Conservation (phyloP, 495 filamentous ascomycete species). For the Evernia prunastri region DNA sequence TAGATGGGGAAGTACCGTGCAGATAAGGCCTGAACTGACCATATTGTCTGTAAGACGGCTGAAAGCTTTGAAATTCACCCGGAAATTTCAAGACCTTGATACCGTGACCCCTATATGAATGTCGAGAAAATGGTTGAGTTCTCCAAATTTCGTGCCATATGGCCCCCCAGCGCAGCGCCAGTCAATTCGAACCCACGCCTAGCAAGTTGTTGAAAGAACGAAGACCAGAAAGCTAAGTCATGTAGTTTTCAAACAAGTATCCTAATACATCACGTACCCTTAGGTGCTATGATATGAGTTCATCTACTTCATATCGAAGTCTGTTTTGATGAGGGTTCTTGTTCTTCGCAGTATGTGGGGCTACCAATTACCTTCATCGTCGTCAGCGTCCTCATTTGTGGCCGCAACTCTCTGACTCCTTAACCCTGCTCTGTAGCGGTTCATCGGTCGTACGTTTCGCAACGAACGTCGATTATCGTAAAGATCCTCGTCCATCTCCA, state of each 20-base stretch:
- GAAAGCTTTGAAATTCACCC: neutral
- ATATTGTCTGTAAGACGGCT: neutral
- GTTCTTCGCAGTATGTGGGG: neutral
- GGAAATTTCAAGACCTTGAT: neutral
- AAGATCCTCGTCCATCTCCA: conserved; percentile 34
- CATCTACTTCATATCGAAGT: neutral
- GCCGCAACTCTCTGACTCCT: conserved; percentile 24
- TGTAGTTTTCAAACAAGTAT: neutral
- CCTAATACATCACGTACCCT: neutral
- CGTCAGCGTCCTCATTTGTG: conserved; percentile 24
- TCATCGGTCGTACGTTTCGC: conserved; percentile 3
- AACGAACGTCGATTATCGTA: conserved; percentile 20
- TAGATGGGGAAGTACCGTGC: conserved; percentile 46
- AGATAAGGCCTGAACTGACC: neutral
- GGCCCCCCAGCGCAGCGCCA: neutral
- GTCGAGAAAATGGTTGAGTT: neutral
- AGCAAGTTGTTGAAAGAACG: neutral
- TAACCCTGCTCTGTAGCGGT: conserved; percentile 19
- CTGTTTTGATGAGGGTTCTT: neutral
- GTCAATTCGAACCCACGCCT: neutral
- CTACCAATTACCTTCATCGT: conserved; percentile 16
- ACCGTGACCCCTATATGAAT: neutral
- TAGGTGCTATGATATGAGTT: neutral
- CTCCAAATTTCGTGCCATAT: neutral
- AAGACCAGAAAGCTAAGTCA: neutral